Conservation (phyloP, 306 rosid species). For the Pyrus betulifolia region DNA sequence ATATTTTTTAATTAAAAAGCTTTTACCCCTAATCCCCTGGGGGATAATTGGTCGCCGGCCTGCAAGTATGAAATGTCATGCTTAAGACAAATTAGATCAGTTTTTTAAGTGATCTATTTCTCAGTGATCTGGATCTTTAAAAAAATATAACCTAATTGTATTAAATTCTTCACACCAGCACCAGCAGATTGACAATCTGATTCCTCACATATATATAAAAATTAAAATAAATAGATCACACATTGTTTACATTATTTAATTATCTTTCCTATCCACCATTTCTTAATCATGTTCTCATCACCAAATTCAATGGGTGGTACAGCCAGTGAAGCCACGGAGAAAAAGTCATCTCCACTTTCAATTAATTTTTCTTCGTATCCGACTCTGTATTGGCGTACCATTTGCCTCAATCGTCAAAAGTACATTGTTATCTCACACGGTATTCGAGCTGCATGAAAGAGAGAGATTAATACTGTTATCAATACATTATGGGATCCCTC, state of each 20-base stretch:
- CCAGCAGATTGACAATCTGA: background rate
- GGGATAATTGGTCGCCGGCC: background rate
- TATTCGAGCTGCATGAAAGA: fast-evolving
- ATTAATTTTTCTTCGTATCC: background rate
- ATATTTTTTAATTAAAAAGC: background rate
- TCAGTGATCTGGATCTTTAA: background rate
- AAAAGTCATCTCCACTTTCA: background rate
- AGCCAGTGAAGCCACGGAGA: slow-evolving; percentile 4
- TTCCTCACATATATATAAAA: background rate
- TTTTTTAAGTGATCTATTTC: background rate
- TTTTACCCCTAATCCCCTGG: background rate
- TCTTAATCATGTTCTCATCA: background rate
- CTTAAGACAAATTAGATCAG: background rate
- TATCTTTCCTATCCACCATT: background rate
- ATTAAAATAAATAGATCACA: background rate
- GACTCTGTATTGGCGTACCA: fast-evolving
- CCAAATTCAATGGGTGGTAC: background rate
- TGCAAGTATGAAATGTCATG: background rate
- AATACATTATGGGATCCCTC: too few species aligned
- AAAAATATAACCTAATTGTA: background rate
- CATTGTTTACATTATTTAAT: background rate
- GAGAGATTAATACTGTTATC: too few species aligned
- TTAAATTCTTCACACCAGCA: background rate
- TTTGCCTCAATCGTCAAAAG: too few species aligned
- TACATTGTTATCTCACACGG: too few species aligned